phyloP scores from a whole-genome alignment of 441 rosid genomes.

The Gossypium schwendimanii region DNA sequence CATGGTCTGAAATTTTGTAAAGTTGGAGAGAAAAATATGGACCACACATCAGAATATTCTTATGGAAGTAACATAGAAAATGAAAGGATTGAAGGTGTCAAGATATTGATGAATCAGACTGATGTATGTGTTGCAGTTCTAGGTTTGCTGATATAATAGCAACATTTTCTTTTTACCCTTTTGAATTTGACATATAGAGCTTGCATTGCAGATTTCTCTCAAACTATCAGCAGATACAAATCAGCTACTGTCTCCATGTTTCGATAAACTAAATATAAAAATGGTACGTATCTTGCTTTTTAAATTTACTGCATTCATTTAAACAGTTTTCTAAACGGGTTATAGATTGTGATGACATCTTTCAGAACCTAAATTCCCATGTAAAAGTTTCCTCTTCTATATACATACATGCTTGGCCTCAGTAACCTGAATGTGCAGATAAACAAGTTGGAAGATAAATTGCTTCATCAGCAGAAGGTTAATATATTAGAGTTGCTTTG shows the following conservation, averaged over 20 bases:
- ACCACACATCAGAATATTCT: constrained; percentile 23
- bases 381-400: neutral
- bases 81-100: constrained; percentile 25
- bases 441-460: constrained; percentile 44
- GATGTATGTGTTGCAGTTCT: constrained; percentile 46
- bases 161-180: neutral
- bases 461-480: constrained; percentile 46
- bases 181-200: constrained; percentile 16
- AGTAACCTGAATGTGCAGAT: constrained; percentile 42
- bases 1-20: constrained; percentile 32
- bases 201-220: constrained; percentile 49
- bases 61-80: constrained; percentile 24
- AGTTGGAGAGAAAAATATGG: constrained; percentile 25
- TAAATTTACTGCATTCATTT: neutral
- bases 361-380: neutral
- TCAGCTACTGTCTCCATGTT: constrained; percentile 41
- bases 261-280: constrained; percentile 41
- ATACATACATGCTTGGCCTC: neutral
- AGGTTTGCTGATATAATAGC: neutral
- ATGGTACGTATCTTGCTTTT: constrained; percentile 32
- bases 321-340: neutral
- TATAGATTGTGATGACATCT: constrained; percentile 3
- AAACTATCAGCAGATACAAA: constrained; percentile 44
- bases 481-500: constrained; percentile 43
- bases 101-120: constrained; percentile 37